Percentiles rank a stretch among this genome's conserved stretches.
These are phyloP conservation scores for Cicer bijugum DNA, from an alignment of 306 rosid species.

Conservation along the genomic window DNA sequence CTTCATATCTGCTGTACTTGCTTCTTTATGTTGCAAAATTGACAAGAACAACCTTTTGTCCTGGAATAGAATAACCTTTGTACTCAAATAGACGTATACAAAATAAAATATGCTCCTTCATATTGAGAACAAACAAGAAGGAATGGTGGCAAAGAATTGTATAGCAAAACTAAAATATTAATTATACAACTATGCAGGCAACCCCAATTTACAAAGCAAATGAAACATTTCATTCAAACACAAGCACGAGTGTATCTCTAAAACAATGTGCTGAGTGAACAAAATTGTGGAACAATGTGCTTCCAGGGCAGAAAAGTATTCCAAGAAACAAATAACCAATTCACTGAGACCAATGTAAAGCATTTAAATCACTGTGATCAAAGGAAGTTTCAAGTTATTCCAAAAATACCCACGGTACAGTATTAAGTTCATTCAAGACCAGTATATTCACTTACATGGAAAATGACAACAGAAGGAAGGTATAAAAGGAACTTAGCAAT, in stretches of 20 bases:
- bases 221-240: conserved; percentile 24
- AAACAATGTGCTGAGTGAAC: conserved; percentile 13
- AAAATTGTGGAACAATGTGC: conserved; percentile 9
- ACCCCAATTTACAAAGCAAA: conserved; percentile 24
- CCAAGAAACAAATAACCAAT: background rate
- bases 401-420: background rate
- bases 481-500: background rate
- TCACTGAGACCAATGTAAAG: background rate
- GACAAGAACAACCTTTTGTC: conserved; percentile 61
- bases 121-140: conserved; percentile 28
- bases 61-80: conserved; percentile 52
- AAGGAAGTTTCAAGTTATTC: background rate
- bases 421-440: background rate
- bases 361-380: background rate
- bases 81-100: conserved; percentile 5
- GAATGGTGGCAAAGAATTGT: conserved; percentile 31
- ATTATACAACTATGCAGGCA: conserved; percentile 17
- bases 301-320: conserved; percentile 32
- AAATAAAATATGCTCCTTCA: conserved; percentile 22
- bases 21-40: conserved; percentile 54
- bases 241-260: background rate
- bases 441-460: background rate
- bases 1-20: conserved; percentile 41
- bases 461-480: background rate
- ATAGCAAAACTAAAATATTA: conserved; percentile 11